These are phyloP conservation scores for Kitagawia praeruptora DNA, from an alignment of 129 eudicot genomes.

Conservation along the genomic window DNA sequence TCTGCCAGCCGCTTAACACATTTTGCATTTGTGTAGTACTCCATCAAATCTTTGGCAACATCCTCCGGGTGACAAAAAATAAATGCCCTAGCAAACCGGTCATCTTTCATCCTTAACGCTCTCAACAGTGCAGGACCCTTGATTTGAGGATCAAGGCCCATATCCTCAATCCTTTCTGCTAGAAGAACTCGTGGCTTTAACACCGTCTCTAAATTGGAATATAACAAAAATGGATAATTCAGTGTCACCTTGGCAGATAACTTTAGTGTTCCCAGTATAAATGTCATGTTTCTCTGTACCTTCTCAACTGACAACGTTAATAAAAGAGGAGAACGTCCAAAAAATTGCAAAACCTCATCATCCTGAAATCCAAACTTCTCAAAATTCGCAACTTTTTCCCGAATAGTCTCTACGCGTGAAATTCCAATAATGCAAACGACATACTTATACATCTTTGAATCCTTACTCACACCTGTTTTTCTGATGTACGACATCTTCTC, in stretches of 20 bases:
- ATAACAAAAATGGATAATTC: constrained; percentile 45
- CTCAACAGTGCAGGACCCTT: constrained; percentile 44
- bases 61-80: constrained; percentile 43
- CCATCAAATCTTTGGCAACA: constrained; percentile 47
- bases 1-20: constrained; percentile 53
- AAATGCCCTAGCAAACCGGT: constrained; percentile 42
- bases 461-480: constrained; percentile 37
- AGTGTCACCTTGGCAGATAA: constrained; percentile 37
- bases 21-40: constrained; percentile 36
- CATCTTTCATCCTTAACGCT: constrained; percentile 71
- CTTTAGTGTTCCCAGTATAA: constrained; percentile 53
- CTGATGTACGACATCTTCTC: constrained; percentile 56
- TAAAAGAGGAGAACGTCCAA: constrained; percentile 51
- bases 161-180: constrained; percentile 43
- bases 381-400: constrained; percentile 51
- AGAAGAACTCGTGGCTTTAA: constrained; percentile 53
- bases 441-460: constrained; percentile 62
- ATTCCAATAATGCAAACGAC: constrained; percentile 56
- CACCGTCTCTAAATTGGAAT: constrained; percentile 35
- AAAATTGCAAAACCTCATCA: constrained; percentile 44
- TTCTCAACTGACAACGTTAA: constrained; percentile 63
- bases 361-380: constrained; percentile 63
- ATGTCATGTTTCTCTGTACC: constrained; percentile 76
- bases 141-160: constrained; percentile 53
- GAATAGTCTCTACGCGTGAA: constrained; percentile 61